Percentiles rank a stretch among this genome's conserved stretches.
phyloP scores from a whole-genome alignment of 495 filamentous ascomycete species.

The Clohesyomyces aquaticus region DNA sequence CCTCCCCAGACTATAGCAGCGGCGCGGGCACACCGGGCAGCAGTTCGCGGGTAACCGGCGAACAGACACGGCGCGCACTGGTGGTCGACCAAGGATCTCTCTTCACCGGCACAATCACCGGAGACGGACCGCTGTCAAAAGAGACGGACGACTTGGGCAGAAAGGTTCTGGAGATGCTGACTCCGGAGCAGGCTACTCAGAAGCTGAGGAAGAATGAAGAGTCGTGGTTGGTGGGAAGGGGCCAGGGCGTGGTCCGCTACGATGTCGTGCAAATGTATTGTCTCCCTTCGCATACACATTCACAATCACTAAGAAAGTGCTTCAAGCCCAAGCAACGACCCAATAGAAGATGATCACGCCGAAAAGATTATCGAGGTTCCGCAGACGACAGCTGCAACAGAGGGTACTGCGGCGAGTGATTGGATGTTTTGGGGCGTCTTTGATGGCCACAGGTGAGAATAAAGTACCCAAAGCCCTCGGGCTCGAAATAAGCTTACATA shows the following conservation, averaged over 20 bases:
- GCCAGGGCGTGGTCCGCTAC: conserved; percentile 89
- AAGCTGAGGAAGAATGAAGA: conserved; percentile 88
- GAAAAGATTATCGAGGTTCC: conserved; percentile 96
- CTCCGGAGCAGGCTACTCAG: conserved; percentile 88
- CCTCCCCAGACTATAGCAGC: conserved; percentile 27
- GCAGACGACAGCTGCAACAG: conserved; percentile 55
- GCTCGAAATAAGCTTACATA: conserved; percentile 13
- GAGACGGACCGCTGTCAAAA: conserved; percentile 82
- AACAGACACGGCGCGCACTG: conserved; percentile 54
- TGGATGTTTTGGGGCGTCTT: conserved; percentile 99
- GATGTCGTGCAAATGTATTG: conserved; percentile 75
- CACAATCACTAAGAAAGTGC: background rate
- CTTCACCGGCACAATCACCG: conserved; percentile 78
- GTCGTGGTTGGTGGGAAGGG: conserved; percentile 87
- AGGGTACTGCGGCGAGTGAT: conserved; percentile 66
- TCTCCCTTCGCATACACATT: background rate
- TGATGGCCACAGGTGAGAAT: conserved; percentile 82
- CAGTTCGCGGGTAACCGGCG: conserved; percentile 8
- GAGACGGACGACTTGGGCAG: conserved; percentile 78
- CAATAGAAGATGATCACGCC: conserved; percentile 96
- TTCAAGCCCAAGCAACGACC: conserved; percentile 89
- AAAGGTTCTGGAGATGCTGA: conserved; percentile 90
- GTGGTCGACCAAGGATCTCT: conserved; percentile 83
- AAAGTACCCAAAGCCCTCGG: background rate
- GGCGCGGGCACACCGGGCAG: conserved; percentile 25